Evolutionary conservation across 495 filamentous ascomycete genomes (phyloP).

Genomic region (Chaetomium tenue): DNA sequence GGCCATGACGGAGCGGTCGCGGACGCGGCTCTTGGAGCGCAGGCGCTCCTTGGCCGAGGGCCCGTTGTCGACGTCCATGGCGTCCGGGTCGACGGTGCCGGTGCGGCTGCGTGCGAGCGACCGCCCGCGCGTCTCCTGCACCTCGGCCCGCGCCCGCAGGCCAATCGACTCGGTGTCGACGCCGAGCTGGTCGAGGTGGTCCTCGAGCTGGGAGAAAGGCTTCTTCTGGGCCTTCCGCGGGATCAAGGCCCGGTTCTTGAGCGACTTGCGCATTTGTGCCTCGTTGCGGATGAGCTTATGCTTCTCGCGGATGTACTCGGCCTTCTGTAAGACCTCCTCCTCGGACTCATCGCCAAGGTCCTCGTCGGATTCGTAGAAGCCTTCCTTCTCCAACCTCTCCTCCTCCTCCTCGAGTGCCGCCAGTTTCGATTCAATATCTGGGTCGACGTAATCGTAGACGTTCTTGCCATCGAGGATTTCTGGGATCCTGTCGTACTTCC

Average conservation of each 20-base stretch:
- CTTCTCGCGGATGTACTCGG: conserved; percentile 93
- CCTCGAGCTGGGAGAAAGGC: conserved; percentile 79
- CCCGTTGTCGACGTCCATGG: conserved; percentile 80
- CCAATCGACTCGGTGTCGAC: conserved; percentile 74
- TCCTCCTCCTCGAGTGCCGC: conserved; percentile 91
- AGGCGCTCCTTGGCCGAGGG: conserved; percentile 58
- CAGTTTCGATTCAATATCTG: conserved; percentile 90
- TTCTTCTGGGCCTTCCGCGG: conserved; percentile 73
- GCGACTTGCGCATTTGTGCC: conserved; percentile 82
- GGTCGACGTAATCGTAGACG: conserved; percentile 94
- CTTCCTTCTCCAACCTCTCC: conserved; percentile 79
- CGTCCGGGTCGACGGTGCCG: conserved; percentile 58
- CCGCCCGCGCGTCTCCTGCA: conserved; percentile 59
- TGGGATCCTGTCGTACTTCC: conserved; percentile 94
- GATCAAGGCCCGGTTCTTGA: conserved; percentile 93
- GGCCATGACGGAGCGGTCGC: conserved; percentile 57
- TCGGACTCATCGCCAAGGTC: conserved; percentile 79
- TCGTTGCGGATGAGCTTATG: conserved; percentile 83
- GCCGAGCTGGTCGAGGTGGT: conserved; percentile 77
- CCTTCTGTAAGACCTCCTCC: conserved; percentile 83
- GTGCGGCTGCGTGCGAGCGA: conserved; percentile 48
- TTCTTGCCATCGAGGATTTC: conserved; percentile 90
- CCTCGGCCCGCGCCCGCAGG: conserved; percentile 65
- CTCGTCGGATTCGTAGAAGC: conserved; percentile 66
- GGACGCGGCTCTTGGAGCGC: conserved; percentile 71